Conservation (phyloP, 495 filamentous ascomycete genomes). For the Aspergillus taichungensis region DNA sequence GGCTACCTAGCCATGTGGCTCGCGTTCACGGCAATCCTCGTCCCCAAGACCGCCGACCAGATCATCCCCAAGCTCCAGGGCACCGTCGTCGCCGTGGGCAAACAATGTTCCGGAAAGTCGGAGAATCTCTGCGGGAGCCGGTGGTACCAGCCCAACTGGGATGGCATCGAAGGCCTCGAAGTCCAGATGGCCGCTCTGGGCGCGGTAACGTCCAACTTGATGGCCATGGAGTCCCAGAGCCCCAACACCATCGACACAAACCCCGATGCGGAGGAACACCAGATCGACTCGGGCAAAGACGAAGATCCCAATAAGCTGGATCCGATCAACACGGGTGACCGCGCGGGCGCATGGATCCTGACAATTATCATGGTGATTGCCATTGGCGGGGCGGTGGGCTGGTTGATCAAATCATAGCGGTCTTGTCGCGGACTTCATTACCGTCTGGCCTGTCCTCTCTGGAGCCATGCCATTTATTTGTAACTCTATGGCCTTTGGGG, state of each 20-base stretch:
- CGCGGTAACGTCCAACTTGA: constrained; percentile 33
- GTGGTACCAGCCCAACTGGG: constrained; percentile 58
- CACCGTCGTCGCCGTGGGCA: constrained; percentile 55
- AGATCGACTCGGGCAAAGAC: constrained; percentile 16
- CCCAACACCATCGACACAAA: constrained; percentile 13
- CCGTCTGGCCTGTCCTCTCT: too few species aligned
- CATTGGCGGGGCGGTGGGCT: constrained; percentile 24
- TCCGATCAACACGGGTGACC: constrained; percentile 43
- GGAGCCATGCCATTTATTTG: too few species aligned
- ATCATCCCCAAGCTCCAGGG: constrained; percentile 54
- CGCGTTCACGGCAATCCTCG: constrained; percentile 57
- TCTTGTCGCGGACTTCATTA: too few species aligned
- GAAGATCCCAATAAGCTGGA: constrained; percentile 12
- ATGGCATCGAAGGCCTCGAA: constrained; percentile 50
- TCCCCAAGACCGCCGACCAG: constrained; percentile 41
- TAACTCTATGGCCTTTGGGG: too few species aligned
- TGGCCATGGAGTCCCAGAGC: constrained; percentile 1
- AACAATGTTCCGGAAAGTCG: constrained; percentile 48
- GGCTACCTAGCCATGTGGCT: constrained; percentile 69
- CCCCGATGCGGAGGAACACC: constrained; percentile 11
- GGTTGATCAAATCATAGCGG: constrained; percentile 12
- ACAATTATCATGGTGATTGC: constrained; percentile 45
- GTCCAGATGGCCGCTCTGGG: constrained; percentile 43
- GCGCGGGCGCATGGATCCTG: constrained; percentile 56
- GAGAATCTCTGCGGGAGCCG: constrained; percentile 58